Evolutionary conservation across 2,329 filamentous ascomycete species (phyloP).

Genomic region (Sarocladium strictum): DNA sequence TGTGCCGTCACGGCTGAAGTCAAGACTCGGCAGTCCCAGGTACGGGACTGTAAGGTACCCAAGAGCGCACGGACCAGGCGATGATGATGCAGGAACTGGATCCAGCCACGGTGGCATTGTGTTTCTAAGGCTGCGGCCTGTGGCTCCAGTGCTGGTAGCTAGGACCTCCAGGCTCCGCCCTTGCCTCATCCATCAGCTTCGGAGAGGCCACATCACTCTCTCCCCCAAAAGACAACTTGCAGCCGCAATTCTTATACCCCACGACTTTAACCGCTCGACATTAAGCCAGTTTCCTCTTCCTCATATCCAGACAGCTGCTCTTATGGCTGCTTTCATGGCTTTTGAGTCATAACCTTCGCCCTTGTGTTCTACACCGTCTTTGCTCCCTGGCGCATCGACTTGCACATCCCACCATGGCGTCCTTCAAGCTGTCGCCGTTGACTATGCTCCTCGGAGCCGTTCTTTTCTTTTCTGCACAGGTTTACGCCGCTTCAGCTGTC

Average conservation of each 20-base stretch:
- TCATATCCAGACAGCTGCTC: conserved; percentile 1
- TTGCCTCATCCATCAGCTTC: conserved; percentile 8
- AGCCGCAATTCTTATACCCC: background rate
- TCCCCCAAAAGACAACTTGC: background rate
- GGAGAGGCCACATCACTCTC: conserved; percentile 11
- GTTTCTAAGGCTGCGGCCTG: background rate
- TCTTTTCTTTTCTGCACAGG: conserved; percentile 34
- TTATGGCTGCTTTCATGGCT: conserved; percentile 9
- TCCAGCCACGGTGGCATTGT: conserved; percentile 6
- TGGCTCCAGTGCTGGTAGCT: background rate
- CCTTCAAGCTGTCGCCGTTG: conserved; percentile 27
- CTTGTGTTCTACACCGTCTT: conserved; percentile 1
- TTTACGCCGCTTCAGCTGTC: conserved; percentile 61
- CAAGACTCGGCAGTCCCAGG: background rate
- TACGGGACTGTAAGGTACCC: too few species aligned
- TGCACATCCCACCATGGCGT: conserved; percentile 24
- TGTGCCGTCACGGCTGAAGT: conserved; percentile 2
- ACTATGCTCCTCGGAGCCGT: conserved; percentile 31
- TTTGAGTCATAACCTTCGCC: background rate
- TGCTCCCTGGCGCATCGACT: conserved; percentile 9
- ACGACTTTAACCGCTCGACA: background rate
- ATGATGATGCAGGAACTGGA: conserved; percentile 1
- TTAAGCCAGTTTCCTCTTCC: background rate
- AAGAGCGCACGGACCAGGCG: conserved; percentile 6
- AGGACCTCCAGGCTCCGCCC: conserved; percentile 3